A percentile compares a stretch with the other conserved stretches of the same genome.
phyloP scores from a whole-genome alignment of 225 moss, liverwort and hornwort species.

The Bryoerythrophyllum caledonicum region DNA sequence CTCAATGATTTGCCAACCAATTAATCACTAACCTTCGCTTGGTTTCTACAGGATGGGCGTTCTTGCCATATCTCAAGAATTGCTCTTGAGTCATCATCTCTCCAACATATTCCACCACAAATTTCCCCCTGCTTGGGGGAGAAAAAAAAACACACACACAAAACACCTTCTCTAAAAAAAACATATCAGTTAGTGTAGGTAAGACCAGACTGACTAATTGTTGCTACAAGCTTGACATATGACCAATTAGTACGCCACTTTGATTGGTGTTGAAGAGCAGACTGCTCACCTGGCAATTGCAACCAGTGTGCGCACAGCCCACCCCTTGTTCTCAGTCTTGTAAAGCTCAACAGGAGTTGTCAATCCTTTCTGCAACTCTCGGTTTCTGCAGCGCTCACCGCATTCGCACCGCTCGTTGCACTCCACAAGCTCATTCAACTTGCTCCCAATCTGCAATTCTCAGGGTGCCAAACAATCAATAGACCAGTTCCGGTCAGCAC shows the following conservation, averaged over 20 bases:
- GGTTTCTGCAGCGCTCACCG: slow-evolving; percentile 52
- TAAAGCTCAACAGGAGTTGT: slow-evolving; percentile 61
- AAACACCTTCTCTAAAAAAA: no score
- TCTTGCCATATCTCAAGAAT: slow-evolving; percentile 67
- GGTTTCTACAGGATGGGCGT: slow-evolving; percentile 54
- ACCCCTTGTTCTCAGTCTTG: slow-evolving; percentile 64
- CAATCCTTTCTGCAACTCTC: slow-evolving; percentile 70
- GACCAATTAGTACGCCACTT: no score
- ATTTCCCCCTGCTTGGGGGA: slow-evolving; percentile 57
- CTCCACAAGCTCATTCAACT: slow-evolving; percentile 85
- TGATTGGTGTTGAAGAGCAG: no score
- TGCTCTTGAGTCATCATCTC: slow-evolving; percentile 85
- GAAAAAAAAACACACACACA: neutral
- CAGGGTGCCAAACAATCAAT: neutral
- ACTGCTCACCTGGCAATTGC: slow-evolving; percentile 56
- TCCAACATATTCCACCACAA: slow-evolving; percentile 58
- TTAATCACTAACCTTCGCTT: slow-evolving; percentile 60
- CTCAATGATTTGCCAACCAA: neutral
- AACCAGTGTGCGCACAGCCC: slow-evolving; percentile 67
- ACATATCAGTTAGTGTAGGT: no score
- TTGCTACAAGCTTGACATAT: no score
- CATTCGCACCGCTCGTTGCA: slow-evolving; percentile 83
- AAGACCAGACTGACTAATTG: no score
- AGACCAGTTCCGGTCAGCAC: no score
- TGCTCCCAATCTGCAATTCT: slow-evolving; percentile 61